Evolutionary conservation across 208 protist genomes (phyloP), one percentile per base, ranked within the genome.

Genomic region (Plasmodiophora brassicae): DNA sequence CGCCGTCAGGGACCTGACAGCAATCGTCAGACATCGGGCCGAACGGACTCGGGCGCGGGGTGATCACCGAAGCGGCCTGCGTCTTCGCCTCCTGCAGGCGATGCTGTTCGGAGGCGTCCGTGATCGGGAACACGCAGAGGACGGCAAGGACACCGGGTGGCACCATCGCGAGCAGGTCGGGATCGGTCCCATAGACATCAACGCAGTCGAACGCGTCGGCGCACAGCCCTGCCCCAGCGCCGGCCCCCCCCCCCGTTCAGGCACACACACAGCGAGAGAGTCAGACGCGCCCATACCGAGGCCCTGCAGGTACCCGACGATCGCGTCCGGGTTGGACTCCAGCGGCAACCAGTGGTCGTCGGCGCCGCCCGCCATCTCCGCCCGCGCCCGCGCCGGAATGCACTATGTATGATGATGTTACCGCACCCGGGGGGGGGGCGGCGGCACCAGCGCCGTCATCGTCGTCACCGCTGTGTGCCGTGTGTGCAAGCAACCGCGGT

Each of bases 321-420:
- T 46, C 39, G 89, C 39, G 1, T 89, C 1, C 14, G 88, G 88
- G 25, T 90, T 90, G 41, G 20, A 87, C 53, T 90, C 88, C 1
- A 90, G 36, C 32, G 86, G 86, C 22, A 89, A 0, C 88, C 88
- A 90, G 71, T n/a, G 32, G 20, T 53, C 50, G 25, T 60, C 50
- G 25, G 25, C 50, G 25, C 25, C 50, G 25, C 25, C 50, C 25
- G 25, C 50, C 25, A 25, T 60, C 25, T 60, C 50, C 25, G 25
- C 50, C 25, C 50, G n/a, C n/a, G n/a, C n/a, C n/a, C n/a, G n/a
- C n/a, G n/a, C n/a, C n/a, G n/a, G n/a, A n/a, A n/a, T n/a, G n/a
- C n/a, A n/a, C n/a, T n/a, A n/a, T n/a, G n/a, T n/a, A n/a, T n/a
- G n/a, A n/a, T n/a, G n/a, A n/a, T n/a, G n/a, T n/a, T n/a, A n/a